Evolutionary conservation across 495 filamentous ascomycete genomes (phyloP).

Genomic region (Bathelium albidoporum): DNA sequence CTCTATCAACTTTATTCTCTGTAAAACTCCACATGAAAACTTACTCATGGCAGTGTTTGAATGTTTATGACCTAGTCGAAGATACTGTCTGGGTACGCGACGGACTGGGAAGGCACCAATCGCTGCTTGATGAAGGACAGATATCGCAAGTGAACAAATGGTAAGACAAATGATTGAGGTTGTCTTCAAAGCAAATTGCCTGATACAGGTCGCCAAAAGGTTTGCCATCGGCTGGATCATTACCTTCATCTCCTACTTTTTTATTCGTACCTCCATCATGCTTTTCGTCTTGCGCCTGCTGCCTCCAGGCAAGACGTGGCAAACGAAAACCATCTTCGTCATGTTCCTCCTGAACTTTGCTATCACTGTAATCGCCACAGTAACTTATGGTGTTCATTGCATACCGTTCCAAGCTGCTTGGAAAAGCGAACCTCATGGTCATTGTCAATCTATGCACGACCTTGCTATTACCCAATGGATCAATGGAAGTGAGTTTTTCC

Average conservation of each 20-base stretch:
- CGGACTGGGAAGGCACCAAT: background rate
- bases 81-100: background rate
- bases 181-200: background rate
- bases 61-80: background rate
- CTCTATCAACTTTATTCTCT: background rate
- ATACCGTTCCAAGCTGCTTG: background rate
- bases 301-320: background rate
- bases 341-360: background rate
- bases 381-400: background rate
- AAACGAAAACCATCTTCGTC: background rate
- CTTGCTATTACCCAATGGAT: slow-evolving; percentile 2
- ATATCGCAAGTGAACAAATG: background rate
- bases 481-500: background rate
- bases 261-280: slow-evolving; percentile 3
- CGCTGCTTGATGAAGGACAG: background rate
- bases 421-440: background rate
- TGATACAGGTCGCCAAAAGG: background rate
- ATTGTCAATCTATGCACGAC: background rate
- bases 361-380: background rate
- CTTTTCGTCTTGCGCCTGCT: background rate
- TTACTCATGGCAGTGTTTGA: background rate
- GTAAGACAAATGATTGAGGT: background rate
- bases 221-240: background rate
- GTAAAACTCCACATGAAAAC: background rate
- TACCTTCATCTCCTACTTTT: slow-evolving; percentile 2